phyloP scores from a whole-genome alignment of 169 alveolate genomes.

The Cryptosporidium muris region DNA sequence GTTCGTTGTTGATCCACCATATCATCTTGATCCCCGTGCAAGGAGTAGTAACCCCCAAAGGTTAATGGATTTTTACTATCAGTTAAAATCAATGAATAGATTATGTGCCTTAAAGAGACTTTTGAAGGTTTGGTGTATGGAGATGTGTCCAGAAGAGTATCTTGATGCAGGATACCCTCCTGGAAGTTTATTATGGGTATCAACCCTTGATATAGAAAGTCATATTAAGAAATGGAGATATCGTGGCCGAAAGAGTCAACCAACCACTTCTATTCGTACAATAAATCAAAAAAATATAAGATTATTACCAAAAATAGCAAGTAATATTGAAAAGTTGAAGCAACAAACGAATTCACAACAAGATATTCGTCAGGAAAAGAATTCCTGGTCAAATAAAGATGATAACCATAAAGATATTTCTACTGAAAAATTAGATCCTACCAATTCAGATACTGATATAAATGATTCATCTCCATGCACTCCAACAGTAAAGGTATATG shows the following conservation, averaged over 20 bases:
- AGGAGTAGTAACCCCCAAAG: slow-evolving; percentile 71
- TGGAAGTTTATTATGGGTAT: slow-evolving; percentile 65
- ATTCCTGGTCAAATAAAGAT: too few species aligned
- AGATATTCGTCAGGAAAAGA: too few species aligned
- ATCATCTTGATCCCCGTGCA: slow-evolving; percentile 66
- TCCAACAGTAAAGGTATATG: too few species aligned
- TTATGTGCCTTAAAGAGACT: slow-evolving; percentile 36
- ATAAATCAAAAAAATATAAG: too few species aligned
- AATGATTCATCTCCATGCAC: too few species aligned
- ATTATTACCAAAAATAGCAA: too few species aligned
- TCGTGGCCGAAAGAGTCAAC: slow-evolving; percentile 37
- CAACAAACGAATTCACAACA: too few species aligned
- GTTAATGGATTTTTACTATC: slow-evolving; percentile 66
- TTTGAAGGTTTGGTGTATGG: slow-evolving; percentile 69
- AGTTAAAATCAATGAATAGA: slow-evolving; percentile 62
- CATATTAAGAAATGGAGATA: slow-evolving; percentile 69
- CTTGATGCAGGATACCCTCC: slow-evolving; percentile 68
- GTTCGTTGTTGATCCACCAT: slow-evolving; percentile 70
- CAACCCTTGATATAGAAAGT: slow-evolving; percentile 66
- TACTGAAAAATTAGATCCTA: too few species aligned
- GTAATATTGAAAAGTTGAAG: too few species aligned
- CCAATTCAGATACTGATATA: too few species aligned
- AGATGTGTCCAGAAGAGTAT: slow-evolving; percentile 67
- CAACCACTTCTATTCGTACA: background rate
- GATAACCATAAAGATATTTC: too few species aligned